phyloP scores from a whole-genome alignment of 352 stramenopile genomes.

The Pythium insidiosum region DNA sequence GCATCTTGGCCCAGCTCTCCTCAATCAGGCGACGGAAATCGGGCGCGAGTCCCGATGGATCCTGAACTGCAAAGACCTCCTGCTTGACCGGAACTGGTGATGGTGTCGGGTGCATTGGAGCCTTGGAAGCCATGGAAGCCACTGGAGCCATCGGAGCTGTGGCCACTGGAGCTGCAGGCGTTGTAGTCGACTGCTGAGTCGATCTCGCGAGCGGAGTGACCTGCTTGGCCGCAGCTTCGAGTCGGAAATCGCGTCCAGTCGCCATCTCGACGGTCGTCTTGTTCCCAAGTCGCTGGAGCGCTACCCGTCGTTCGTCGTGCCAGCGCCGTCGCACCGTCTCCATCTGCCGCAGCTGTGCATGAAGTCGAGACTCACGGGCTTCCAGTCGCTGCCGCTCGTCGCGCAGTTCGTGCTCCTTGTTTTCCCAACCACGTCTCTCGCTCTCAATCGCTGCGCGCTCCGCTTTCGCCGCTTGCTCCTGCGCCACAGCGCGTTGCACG shows the following conservation, averaged over 20 bases:
- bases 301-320: slow-evolving; percentile 38
- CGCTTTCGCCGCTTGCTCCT: slow-evolving; percentile 8
- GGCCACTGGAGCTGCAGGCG: too few relatives aligned
- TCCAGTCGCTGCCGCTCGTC: slow-evolving; percentile 32
- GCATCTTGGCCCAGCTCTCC: slow-evolving; percentile 37
- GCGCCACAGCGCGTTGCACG: slow-evolving; percentile 6
- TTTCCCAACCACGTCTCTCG: slow-evolving; percentile 4
- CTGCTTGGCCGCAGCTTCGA: neutral
- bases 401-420: slow-evolving; percentile 19
- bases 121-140: too few relatives aligned
- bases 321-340: slow-evolving; percentile 30
- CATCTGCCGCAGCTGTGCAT: slow-evolving; percentile 47
- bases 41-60: slow-evolving; percentile 44
- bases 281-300: slow-evolving; percentile 15
- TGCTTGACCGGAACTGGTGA: slow-evolving; percentile 1
- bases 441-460: slow-evolving; percentile 3
- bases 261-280: too few relatives aligned
- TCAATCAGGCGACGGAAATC: slow-evolving; percentile 45
- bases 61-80: too few relatives aligned
- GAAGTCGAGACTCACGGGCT: slow-evolving; percentile 37
- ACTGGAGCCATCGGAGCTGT: neutral
- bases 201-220: neutral
- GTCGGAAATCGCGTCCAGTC: neutral
- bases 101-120: too few relatives aligned
- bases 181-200: neutral